phyloP scores from a whole-genome alignment of 768 basidiomycete species.

The Suillus subaureus region DNA sequence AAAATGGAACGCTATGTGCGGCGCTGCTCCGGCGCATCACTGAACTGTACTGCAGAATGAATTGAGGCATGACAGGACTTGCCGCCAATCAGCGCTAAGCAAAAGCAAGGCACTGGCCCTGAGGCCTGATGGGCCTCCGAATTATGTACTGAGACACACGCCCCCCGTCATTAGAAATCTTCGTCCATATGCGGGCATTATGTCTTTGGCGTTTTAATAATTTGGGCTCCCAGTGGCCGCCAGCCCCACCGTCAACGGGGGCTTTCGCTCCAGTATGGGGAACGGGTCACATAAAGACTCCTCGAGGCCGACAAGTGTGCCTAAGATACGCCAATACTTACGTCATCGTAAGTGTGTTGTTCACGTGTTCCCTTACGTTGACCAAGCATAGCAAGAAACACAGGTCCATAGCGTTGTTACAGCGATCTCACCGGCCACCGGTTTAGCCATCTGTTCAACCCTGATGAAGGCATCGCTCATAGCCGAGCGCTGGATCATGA shows the following conservation, averaged over 20 bases:
- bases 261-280: too few species aligned
- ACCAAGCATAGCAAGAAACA: neutral
- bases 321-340: neutral
- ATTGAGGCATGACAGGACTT: too few species aligned
- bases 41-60: too few species aligned
- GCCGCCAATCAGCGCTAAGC: neutral
- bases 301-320: neutral
- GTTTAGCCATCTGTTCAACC: neutral
- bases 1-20: neutral
- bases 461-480: neutral
- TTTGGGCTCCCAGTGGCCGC: too few species aligned
- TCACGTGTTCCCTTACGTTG: neutral
- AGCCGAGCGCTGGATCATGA: too few species aligned
- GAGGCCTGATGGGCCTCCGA: neutral
- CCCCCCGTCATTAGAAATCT: neutral
- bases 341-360: neutral
- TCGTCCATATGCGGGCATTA: neutral
- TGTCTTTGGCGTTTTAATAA: constrained; percentile 1
- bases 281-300: too few species aligned
- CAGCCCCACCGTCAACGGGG: too few species aligned
- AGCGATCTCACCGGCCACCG: neutral
- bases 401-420: neutral
- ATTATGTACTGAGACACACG: neutral
- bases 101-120: neutral
- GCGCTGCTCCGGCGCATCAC: neutral